Percentiles rank a stretch among this genome's conserved stretches.
Evolutionary conservation across 306 rosid genomes (phyloP).

Genomic region (Hippophae rhamnoides): DNA sequence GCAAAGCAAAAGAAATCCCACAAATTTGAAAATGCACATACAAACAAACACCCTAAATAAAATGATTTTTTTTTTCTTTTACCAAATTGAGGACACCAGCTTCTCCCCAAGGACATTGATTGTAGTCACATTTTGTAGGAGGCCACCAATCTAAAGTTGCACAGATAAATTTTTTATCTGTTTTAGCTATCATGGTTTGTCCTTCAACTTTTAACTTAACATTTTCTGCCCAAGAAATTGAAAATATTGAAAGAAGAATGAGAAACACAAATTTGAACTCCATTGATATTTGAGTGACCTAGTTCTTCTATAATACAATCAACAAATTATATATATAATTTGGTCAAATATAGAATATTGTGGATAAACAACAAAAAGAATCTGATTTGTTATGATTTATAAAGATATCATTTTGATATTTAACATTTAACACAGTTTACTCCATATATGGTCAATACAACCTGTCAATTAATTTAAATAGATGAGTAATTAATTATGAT

Average conservation of each 20-base stretch:
- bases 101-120: slow-evolving; percentile 41
- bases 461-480: no score
- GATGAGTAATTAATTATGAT: no score
- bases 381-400: no score
- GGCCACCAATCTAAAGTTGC: slow-evolving; percentile 71
- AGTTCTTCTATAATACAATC: no score
- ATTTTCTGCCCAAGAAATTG: slow-evolving; percentile 19
- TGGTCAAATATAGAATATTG: no score
- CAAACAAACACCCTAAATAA: no score
- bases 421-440: no score
- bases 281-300: slow-evolving; percentile 6
- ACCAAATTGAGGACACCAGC: slow-evolving; percentile 42
- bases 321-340: no score
- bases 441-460: no score
- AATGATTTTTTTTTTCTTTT: background rate
- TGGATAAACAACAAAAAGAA: no score
- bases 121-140: slow-evolving; percentile 35
- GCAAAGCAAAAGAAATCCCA: slow-evolving; percentile 3
- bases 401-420: no score
- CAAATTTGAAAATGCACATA: background rate
- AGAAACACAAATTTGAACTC: slow-evolving; percentile 6
- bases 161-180: slow-evolving; percentile 45
- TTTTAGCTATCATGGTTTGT: slow-evolving; percentile 28
- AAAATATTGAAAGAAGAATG: slow-evolving; percentile 6
- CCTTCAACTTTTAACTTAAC: slow-evolving; percentile 25